Percentiles rank a stretch among this genome's conserved stretches.
These are phyloP conservation scores for Adenanthera pavonina DNA, from an alignment of 306 rosid species.

Conservation along the genomic window DNA sequence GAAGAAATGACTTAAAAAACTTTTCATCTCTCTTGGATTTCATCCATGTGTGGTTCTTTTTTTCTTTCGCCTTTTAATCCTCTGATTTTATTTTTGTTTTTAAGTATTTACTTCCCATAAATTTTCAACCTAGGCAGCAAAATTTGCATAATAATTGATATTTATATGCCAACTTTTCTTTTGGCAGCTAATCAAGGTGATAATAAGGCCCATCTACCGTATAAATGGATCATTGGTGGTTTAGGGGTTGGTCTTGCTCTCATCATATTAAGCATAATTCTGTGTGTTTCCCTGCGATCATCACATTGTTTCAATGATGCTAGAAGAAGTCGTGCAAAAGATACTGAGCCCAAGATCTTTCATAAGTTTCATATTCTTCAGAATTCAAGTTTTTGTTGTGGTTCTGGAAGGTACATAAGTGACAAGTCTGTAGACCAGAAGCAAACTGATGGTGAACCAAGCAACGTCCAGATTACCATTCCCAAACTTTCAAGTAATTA, in stretches of 20 bases:
- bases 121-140: constrained; percentile 8
- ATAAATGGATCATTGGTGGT: constrained; percentile 87
- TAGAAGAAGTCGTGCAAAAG: constrained; percentile 58
- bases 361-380: constrained; percentile 87
- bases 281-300: constrained; percentile 66
- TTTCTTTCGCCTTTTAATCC: not conserved
- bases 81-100: not conserved
- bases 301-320: constrained; percentile 60
- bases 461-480: constrained; percentile 56
- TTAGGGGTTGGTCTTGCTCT: constrained; percentile 71
- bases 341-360: constrained; percentile 63
- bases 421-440: constrained; percentile 71
- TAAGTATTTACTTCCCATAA: not conserved
- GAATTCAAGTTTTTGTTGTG: constrained; percentile 88
- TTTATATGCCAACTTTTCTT: constrained; percentile 14
- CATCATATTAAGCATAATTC: constrained; percentile 60
- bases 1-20: not conserved
- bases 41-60: not conserved
- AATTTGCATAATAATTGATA: constrained; percentile 16
- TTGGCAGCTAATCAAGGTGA: constrained; percentile 58
- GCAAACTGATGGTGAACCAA: constrained; percentile 75
- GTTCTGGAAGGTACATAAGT: constrained; percentile 81
- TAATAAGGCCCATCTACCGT: constrained; percentile 75
- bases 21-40: not conserved
- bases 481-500: constrained; percentile 72